Conservation (phyloP, 164 flowering plant genomes). For the Annona cherimola region DNA sequence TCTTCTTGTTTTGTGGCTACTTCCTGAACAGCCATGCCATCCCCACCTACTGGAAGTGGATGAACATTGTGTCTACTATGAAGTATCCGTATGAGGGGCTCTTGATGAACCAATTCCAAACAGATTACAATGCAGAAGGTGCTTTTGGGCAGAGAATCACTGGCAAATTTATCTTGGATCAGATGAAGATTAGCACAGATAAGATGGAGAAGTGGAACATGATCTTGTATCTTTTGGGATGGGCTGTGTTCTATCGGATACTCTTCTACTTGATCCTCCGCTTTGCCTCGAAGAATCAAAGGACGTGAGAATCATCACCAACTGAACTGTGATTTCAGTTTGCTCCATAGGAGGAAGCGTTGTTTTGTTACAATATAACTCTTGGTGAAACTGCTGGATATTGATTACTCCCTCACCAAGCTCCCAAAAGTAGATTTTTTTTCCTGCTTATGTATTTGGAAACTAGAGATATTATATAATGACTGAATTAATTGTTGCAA, state of each 20-base stretch:
- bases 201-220: constrained; percentile 42
- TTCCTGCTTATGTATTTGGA: too few species aligned
- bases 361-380: neutral
- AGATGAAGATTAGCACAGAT: constrained; percentile 20
- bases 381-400: neutral
- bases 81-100: constrained; percentile 73
- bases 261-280: constrained; percentile 60
- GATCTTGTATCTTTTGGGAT: constrained; percentile 46
- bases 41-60: constrained; percentile 55
- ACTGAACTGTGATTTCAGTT: neutral
- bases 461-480: too few species aligned
- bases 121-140: neutral
- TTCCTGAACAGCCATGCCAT: constrained; percentile 51
- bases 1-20: constrained; percentile 74
- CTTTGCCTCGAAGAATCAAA: constrained; percentile 67
- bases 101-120: constrained; percentile 51
- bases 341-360: neutral
- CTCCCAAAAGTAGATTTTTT: too few species aligned
- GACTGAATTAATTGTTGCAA: too few species aligned
- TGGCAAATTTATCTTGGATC: constrained; percentile 36
- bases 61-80: constrained; percentile 62
- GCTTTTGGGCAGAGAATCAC: constrained; percentile 18
- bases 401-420: too few species aligned
- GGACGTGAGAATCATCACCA: constrained; percentile 17
- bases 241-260: constrained; percentile 61